Conservation (phyloP, 2,329 filamentous ascomycete species). For the Endocalyx cinctus region DNA sequence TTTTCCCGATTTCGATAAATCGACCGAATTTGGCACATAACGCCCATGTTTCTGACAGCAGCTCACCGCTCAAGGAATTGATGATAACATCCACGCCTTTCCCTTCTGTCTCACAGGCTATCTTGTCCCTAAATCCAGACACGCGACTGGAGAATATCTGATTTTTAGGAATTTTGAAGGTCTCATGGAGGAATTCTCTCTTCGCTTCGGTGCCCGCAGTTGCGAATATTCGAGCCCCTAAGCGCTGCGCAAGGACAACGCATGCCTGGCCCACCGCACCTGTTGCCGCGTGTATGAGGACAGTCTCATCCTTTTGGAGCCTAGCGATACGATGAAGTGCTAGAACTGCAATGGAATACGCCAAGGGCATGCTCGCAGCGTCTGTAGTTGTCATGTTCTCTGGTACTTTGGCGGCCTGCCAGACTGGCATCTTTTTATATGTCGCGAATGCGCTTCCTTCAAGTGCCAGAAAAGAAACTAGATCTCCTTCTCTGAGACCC, state of each 20-base stretch:
- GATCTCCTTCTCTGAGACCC: slow-evolving; percentile 4
- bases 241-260: slow-evolving; percentile 7
- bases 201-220: slow-evolving; percentile 8
- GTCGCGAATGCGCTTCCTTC: slow-evolving; percentile 14
- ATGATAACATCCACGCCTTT: slow-evolving; percentile 6
- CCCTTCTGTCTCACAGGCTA: slow-evolving; percentile 2
- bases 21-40: neutral
- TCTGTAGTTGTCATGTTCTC: slow-evolving; percentile 4
- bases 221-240: slow-evolving; percentile 9
- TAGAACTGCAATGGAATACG: slow-evolving; percentile 5
- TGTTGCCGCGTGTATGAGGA: slow-evolving; percentile 13
- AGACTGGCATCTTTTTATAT: slow-evolving; percentile 10
- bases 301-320: slow-evolving; percentile 5
- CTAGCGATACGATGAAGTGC: slow-evolving; percentile 4
- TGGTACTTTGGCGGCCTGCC: slow-evolving; percentile 9
- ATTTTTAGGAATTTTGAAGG: slow-evolving; percentile 1
- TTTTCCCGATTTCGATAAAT: slow-evolving; percentile 10
- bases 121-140: neutral
- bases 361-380: slow-evolving; percentile 10
- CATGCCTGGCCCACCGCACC: slow-evolving; percentile 13
- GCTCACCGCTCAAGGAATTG: slow-evolving; percentile 7
- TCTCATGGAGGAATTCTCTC: slow-evolving; percentile 1
- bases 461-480: slow-evolving; percentile 8
- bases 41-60: slow-evolving; percentile 3
- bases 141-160: slow-evolving; percentile 5